These are phyloP conservation scores for Salvia splendens DNA, from an alignment of 257 asterid species.

Conservation along the genomic window DNA sequence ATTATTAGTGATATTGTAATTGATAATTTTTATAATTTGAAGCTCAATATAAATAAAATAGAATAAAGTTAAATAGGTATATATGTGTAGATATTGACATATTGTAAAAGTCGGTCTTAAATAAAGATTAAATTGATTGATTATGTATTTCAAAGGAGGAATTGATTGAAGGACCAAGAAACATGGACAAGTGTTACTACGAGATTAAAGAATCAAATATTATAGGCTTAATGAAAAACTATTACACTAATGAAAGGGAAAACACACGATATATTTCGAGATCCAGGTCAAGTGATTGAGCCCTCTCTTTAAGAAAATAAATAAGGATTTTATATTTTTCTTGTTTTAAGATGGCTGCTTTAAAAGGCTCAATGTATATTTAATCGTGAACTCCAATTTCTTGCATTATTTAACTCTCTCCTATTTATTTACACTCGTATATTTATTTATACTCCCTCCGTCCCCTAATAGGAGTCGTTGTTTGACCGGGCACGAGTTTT, in stretches of 20 bases:
- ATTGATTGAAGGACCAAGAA: conserved; percentile 14
- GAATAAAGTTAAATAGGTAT: too few species aligned
- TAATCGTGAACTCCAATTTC: conserved; percentile 29
- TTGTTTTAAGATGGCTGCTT: neutral
- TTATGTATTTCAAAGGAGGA: too few species aligned
- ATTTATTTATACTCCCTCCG: neutral
- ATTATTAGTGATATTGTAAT: too few species aligned
- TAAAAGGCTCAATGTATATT: conserved; percentile 2
- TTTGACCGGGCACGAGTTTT: too few species aligned
- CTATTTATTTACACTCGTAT: neutral
- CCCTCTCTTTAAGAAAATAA: neutral
- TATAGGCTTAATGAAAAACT: too few species aligned
- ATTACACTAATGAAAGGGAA: too few species aligned
- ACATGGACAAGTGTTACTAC: neutral
- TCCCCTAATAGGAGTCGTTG: too few species aligned
- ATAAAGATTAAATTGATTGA: too few species aligned
- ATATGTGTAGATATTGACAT: too few species aligned
- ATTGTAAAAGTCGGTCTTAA: too few species aligned
- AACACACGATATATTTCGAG: neutral
- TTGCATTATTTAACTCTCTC: conserved; percentile 12
- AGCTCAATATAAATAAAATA: too few species aligned
- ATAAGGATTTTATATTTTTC: neutral
- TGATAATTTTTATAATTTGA: too few species aligned
- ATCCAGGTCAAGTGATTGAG: neutral
- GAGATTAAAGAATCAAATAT: neutral